Conservation (phyloP, 345 rosid genomes). For the Xanthoceras sorbifolium region DNA sequence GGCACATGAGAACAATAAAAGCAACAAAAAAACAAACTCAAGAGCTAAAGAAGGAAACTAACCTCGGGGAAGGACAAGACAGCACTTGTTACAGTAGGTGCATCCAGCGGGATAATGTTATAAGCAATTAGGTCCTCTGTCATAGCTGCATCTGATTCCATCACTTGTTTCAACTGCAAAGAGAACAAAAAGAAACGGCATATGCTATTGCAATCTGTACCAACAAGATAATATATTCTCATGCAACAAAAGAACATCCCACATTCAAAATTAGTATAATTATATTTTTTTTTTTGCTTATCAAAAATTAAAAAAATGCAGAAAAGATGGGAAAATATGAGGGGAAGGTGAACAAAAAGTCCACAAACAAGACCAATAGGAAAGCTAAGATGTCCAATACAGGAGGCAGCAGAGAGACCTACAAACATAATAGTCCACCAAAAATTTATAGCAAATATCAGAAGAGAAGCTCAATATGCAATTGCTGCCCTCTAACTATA, state of each 20-base stretch:
- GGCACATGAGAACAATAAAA: constrained; percentile 19
- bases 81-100: constrained; percentile 69
- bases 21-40: constrained; percentile 14
- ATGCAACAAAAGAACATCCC: background rate
- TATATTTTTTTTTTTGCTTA: too few relatives aligned
- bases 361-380: background rate
- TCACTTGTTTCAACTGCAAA: constrained; percentile 71
- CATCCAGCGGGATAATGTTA: constrained; percentile 86
- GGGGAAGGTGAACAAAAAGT: background rate
- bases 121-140: constrained; percentile 89
- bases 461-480: background rate
- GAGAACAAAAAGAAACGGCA: constrained; percentile 19
- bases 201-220: background rate
- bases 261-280: background rate
- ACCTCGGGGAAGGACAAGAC: constrained; percentile 82
- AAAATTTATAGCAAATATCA: background rate
- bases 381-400: background rate
- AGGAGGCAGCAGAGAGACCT: background rate
- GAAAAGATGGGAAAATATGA: background rate
- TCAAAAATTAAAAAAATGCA: background rate
- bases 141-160: constrained; percentile 93
- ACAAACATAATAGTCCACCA: background rate
- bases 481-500: background rate
- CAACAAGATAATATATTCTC: background rate
- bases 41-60: constrained; percentile 22